Conservation (phyloP, 208 protist genomes). For the Crithidia acanthocephali region DNA sequence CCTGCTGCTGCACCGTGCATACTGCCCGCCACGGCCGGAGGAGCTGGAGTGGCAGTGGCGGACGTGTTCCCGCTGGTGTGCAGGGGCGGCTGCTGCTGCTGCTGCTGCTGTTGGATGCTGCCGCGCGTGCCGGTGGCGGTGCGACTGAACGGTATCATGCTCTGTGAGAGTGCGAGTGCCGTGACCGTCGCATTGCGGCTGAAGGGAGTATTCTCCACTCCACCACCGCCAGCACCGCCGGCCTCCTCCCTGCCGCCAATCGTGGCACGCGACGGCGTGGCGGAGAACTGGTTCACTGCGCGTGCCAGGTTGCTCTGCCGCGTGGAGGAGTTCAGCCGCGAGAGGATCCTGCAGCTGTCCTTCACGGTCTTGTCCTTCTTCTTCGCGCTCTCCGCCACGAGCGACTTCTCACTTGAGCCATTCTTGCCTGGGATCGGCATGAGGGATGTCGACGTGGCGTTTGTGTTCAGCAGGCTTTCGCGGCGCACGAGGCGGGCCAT, state of each 20-base stretch:
- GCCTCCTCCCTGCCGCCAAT: slow-evolving; percentile 3
- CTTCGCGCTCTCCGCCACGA: slow-evolving; percentile 25
- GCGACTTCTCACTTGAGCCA: slow-evolving; percentile 35
- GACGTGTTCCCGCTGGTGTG: too few relatives aligned
- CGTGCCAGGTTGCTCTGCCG: slow-evolving; percentile 55
- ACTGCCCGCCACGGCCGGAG: too few relatives aligned
- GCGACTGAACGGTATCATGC: slow-evolving; percentile 42
- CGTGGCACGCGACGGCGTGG: slow-evolving; percentile 29
- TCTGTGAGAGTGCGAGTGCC: slow-evolving; percentile 48
- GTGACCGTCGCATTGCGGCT: slow-evolving; percentile 44
- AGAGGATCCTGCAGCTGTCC: slow-evolving; percentile 58
- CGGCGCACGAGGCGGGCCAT: slow-evolving; percentile 70
- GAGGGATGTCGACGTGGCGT: slow-evolving; percentile 63
- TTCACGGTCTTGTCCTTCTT: slow-evolving; percentile 42
- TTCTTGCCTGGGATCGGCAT: slow-evolving; percentile 52
- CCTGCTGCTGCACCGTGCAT: too few relatives aligned
- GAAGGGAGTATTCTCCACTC: slow-evolving; percentile 30
- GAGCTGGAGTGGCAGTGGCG: not conserved
- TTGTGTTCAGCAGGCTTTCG: slow-evolving; percentile 67
- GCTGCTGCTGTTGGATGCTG: slow-evolving; percentile 14
- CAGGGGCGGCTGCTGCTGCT: slow-evolving; percentile 3
- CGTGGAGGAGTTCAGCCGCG: slow-evolving; percentile 33
- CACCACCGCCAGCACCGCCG: not conserved
- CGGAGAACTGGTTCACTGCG: slow-evolving; percentile 30
- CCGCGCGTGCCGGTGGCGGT: slow-evolving; percentile 32